Evolutionary conservation across 2,329 filamentous ascomycete genomes (phyloP), one percentile per base, ranked within the genome.

Genomic region (Ophiostoma triangulosporum): DNA sequence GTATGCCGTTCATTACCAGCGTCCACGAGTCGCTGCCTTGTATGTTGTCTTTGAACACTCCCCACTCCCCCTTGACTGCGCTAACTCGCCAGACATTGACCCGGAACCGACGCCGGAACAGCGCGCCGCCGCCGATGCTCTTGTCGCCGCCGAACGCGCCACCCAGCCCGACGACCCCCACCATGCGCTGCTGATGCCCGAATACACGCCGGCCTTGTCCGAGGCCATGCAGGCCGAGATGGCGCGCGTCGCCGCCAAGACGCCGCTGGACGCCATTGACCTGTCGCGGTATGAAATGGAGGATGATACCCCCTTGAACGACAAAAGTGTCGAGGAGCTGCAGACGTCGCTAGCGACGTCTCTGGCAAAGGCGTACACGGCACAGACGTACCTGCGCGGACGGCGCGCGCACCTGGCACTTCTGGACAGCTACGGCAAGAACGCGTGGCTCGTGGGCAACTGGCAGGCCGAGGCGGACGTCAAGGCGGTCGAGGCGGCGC

Each of bases 401-500:
- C 75, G 79, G 3, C 65, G 70, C 33, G 62, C 72, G 31, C 74
- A 80, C 67, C 78, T 95, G 17, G 71, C 74, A 1, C 74, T 95
- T n/a, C 77, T 95, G 20, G 86, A 93, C 62, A 75, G 75, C 50
- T 83, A 83, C 67, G 93, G 91, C 60, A 88, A 88, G 69, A 95
- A 95, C 66, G 84, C 88, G 9, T 97, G 93, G 91, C 74, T 98
- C 53, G 77, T 95, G 8, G 80, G 80, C 63, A 98, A 98, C 67
- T 80, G 83, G 61, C 81, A 86, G 60, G 68, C 89, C 20, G 91
- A 96, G 69, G 78, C 80, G 43, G 77, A 88, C 40, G 68, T 94
- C 51, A 75, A 76, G 50, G 67, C 67, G 12, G 63, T 94, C 26
- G 91, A 97, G 73, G 73, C 73, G 45, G 88, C 95, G 62, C 73